Evolutionary conservation across 805 yeast species (phyloP).

Genomic region (Hanseniaspora lachancei): DNA sequence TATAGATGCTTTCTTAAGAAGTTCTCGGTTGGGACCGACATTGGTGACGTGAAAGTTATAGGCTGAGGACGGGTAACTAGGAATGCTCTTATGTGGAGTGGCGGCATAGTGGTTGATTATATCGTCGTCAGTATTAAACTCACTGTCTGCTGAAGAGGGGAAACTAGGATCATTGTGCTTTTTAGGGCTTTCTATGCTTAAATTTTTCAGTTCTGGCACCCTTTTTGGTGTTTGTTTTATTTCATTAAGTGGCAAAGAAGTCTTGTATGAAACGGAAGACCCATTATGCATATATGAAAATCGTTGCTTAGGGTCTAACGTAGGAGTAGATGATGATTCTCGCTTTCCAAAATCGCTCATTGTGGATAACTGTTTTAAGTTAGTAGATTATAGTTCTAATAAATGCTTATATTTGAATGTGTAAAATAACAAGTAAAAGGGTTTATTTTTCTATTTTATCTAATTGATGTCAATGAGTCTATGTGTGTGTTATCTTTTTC

Average conservation of each 20-base stretch:
- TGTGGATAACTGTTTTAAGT: background rate
- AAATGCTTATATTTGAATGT: background rate
- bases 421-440: background rate
- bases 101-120: constrained; percentile 2
- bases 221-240: background rate
- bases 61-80: background rate
- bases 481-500: no score
- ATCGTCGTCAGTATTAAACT: constrained; percentile 2
- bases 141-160: background rate
- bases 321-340: background rate
- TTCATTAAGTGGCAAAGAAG: background rate
- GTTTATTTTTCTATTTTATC: no score
- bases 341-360: background rate
- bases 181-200: background rate
- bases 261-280: background rate
- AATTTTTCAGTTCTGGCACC: background rate
- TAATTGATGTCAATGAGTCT: no score
- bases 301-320: constrained; percentile 1
- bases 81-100: background rate
- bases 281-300: background rate
- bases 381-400: background rate
- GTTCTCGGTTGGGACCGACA: background rate
- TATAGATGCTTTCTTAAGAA: background rate
- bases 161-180: background rate
- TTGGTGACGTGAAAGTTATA: background rate